Evolutionary conservation across 768 basidiomycete genomes (phyloP), one percentile per base, ranked within the genome.

Genomic region (Boletellus sp.): DNA sequence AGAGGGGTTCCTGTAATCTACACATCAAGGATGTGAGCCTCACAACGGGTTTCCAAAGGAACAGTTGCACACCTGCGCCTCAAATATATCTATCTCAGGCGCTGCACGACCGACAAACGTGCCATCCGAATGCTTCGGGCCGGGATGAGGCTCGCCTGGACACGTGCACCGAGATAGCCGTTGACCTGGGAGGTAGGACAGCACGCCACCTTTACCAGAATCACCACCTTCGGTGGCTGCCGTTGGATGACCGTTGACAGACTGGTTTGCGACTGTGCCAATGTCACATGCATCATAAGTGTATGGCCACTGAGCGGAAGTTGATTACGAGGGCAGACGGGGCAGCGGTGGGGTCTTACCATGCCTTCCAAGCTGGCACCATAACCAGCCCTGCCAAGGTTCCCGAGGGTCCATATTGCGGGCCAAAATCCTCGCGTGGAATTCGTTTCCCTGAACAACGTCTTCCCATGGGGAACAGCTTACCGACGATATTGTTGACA

Each of bases 51-150:
- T 60, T 48, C 39, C 58, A 41, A 28, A 16, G 64, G 20, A n/a
- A 57, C 33, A 19, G 45, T 49, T 33, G 48, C 59, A 28, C 43
- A 70, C 66, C 69, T 87, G 83, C 7, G 92, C 91, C 70, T 94
- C 94, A 50, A 95, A 85, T 40, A 95, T 65, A 66, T 95, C 94
- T 44, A 94, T 94, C 66, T 95, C 92, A 2, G 93, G 93, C 5
- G 93, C 90, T 3, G 85, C 68, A 19, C 94, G 75, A 1, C 92
- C 94, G 2, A 88, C 83, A 65, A 81, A 92, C 0, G 81, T 76
- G 2, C 89, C 88, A 63, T 92, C 87, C 0, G 76, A 49, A 46
- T 85, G 81, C 37, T 77, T 74, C 3, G 92, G 92, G 3, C 92
- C 92, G 32, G 92, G 92, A 66, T 94, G 92, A 26, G 78, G 75